A percentile compares a stretch with the other conserved stretches of the same genome.
phyloP scores from a whole-genome alignment of 2,329 filamentous ascomycete species.

The Thelonectria rubi region DNA sequence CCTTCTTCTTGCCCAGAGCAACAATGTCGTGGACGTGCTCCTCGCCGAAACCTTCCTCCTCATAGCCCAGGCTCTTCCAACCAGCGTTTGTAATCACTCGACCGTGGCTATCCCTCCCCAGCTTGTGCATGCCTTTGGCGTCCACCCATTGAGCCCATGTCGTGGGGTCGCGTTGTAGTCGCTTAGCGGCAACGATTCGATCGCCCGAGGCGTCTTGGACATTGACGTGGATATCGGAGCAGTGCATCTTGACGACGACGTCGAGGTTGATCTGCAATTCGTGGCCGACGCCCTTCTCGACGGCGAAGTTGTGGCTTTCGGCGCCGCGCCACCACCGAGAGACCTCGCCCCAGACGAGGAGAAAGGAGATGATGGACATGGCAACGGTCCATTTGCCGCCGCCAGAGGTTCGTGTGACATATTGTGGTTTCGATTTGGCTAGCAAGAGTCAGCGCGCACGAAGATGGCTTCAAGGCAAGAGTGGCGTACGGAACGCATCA shows the following conservation, averaged over 20 bases:
- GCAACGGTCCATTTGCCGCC: conserved; percentile 94
- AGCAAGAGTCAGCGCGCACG: conserved; percentile 30
- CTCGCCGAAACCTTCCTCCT: conserved; percentile 76
- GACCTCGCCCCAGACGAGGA: conserved; percentile 82
- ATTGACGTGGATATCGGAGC: conserved; percentile 90
- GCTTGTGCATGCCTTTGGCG: conserved; percentile 69
- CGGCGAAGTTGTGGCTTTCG: conserved; percentile 89
- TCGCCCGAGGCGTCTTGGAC: conserved; percentile 96
- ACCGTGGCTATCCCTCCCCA: conserved; percentile 65
- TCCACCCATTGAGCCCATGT: conserved; percentile 85
- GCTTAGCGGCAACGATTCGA: conserved; percentile 81
- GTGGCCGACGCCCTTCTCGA: conserved; percentile 90
- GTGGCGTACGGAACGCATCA: conserved; percentile 88
- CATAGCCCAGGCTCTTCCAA: conserved; percentile 56
- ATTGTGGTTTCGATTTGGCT: conserved; percentile 97
- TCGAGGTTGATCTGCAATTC: conserved; percentile 95
- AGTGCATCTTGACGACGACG: conserved; percentile 89
- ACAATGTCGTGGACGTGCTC: conserved; percentile 94
- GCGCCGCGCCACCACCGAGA: conserved; percentile 83
- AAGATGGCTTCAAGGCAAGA: neutral
- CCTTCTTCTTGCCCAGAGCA: conserved; percentile 69
- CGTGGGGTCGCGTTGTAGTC: conserved; percentile 79
- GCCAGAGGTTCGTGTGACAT: conserved; percentile 82
- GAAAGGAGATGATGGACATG: conserved; percentile 76
- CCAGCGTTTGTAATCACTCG: conserved; percentile 65